phyloP scores from a whole-genome alignment of 108 stramenopile species.

The Stephanodiscus triporus region DNA sequence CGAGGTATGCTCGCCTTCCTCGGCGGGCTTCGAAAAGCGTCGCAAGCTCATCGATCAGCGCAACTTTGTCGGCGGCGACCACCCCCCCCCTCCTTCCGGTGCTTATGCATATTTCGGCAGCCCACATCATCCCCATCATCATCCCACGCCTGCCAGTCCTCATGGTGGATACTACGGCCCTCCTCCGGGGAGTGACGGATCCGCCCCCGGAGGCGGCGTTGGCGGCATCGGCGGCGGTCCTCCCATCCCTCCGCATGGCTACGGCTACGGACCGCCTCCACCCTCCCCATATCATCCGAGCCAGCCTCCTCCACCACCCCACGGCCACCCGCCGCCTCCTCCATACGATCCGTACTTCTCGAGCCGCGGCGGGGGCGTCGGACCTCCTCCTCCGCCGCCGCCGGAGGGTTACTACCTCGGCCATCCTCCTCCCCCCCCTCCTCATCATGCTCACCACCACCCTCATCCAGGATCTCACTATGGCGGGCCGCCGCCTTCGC shows the following conservation, averaged over 20 bases:
- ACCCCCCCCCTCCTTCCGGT: neutral
- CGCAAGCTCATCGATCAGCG: constrained; percentile 18
- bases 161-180: constrained; percentile 6
- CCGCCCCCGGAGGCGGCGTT: neutral
- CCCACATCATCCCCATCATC: neutral
- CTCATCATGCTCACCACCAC: constrained; percentile 5
- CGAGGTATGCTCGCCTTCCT: constrained; percentile 1
- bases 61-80: neutral
- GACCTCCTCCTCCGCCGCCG: constrained; percentile 5
- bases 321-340: neutral
- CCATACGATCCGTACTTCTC: constrained; percentile 3
- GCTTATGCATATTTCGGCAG: neutral
- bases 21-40: constrained; percentile 14
- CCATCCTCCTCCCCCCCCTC: constrained; percentile 17
- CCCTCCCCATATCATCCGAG: neutral
- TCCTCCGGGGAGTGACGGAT: neutral
- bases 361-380: neutral
- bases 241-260: constrained; percentile 11
- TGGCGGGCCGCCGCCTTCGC: constrained; percentile 10
- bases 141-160: neutral
- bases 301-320: constrained; percentile 4
- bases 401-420: constrained; percentile 4
- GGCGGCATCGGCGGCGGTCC: neutral
- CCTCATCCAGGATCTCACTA: neutral
- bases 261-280: constrained; percentile 9